These are phyloP conservation scores for Picochlorum sp. DNA, from an alignment of 139 green algal genomes.

Conservation along the genomic window DNA sequence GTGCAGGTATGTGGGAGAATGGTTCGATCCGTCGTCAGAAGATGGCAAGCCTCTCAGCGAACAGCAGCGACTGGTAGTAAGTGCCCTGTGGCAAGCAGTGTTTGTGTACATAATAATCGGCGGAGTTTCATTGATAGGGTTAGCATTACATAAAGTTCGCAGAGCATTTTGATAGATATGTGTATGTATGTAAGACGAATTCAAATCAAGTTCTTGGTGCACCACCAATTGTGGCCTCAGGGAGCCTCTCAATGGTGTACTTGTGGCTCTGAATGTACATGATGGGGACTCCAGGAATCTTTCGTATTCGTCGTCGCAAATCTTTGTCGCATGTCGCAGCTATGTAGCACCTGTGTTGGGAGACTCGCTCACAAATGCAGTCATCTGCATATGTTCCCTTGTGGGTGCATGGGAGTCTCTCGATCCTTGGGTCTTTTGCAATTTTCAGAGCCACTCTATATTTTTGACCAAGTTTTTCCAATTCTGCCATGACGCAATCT, in stretches of 20 bases:
- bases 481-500: constrained; percentile 96
- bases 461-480: constrained; percentile 97
- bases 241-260: constrained; percentile 94
- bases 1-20: constrained; percentile 29
- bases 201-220: constrained; percentile 53
- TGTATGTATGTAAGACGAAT: background rate
- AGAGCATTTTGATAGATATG: constrained; percentile 16
- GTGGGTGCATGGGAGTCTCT: constrained; percentile 90
- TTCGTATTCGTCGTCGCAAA: constrained; percentile 85
- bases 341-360: constrained; percentile 97
- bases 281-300: constrained; percentile 45
- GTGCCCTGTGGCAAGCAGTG: constrained; percentile 19
- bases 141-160: constrained; percentile 19
- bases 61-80: constrained; percentile 15
- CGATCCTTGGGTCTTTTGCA: constrained; percentile 86
- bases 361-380: constrained; percentile 89
- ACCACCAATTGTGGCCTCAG: constrained; percentile 93
- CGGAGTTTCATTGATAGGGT: constrained; percentile 5
- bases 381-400: constrained; percentile 98
- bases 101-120: constrained; percentile 18
- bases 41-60: constrained; percentile 18
- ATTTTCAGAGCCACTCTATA: constrained; percentile 97
- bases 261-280: constrained; percentile 77
- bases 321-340: constrained; percentile 97
- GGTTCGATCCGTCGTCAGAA: constrained; percentile 26